Evolutionary conservation across 148 eudicot species (phyloP).

Genomic region (Bassia scoparia): DNA sequence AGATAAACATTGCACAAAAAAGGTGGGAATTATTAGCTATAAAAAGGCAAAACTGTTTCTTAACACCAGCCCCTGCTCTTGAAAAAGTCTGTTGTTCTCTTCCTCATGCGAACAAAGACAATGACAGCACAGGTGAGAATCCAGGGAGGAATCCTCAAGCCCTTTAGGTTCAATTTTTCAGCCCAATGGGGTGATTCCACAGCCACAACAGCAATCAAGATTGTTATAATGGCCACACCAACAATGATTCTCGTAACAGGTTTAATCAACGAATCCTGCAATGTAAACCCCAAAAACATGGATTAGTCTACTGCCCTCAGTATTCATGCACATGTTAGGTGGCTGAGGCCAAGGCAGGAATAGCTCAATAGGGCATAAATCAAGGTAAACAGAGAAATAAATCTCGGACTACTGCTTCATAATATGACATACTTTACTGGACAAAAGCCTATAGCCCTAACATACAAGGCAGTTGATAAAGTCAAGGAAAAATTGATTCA

Average conservation of each 20-base stretch:
- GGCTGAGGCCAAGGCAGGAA: neutral
- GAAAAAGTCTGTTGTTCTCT: conserved; percentile 64
- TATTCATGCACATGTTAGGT: neutral
- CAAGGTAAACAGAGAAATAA: no score
- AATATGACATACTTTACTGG: no score
- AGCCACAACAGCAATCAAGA: conserved; percentile 52
- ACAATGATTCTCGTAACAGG: conserved; percentile 75
- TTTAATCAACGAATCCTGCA: conserved; percentile 74
- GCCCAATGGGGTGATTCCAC: conserved; percentile 69
- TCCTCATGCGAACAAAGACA: conserved; percentile 84
- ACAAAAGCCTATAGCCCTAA: no score
- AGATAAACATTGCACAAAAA: conserved; percentile 6
- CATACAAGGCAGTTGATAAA: no score
- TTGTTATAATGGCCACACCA: conserved; percentile 52
- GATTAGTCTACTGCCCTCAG: neutral
- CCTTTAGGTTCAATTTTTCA: conserved; percentile 52
- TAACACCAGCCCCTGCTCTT: conserved; percentile 40
- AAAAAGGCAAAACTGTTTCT: neutral
- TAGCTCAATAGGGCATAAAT: neutral
- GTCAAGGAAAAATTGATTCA: no score
- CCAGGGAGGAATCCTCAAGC: conserved; percentile 79
- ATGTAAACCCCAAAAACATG: neutral
- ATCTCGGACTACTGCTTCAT: no score
- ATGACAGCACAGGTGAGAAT: conserved; percentile 74
- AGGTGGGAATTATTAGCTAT: neutral